These are phyloP conservation scores for Tricholomella constricta DNA, from an alignment of 768 basidiomycete species.

Conservation along the genomic window DNA sequence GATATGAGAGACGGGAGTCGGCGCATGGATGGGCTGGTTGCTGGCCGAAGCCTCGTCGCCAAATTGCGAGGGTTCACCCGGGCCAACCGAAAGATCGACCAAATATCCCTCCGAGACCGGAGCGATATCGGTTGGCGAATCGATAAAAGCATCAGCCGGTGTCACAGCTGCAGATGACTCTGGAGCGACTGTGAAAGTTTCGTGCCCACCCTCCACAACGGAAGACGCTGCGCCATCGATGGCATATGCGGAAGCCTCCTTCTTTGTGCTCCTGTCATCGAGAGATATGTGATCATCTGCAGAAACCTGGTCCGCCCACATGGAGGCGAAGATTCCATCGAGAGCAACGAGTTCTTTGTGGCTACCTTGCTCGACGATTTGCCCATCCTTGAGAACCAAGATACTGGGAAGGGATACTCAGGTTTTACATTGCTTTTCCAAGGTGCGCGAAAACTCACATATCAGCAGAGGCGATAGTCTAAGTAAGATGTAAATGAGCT, in stretches of 20 bases:
- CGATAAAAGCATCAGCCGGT: conserved; percentile 9
- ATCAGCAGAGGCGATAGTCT: conserved; percentile 63
- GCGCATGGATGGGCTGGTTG: conserved; percentile 9
- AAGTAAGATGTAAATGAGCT: conserved; percentile 19
- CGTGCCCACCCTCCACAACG: conserved; percentile 3
- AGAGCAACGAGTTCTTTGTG: conserved; percentile 76
- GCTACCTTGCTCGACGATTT: conserved; percentile 79
- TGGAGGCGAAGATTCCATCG: conserved; percentile 74
- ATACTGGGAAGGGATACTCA: conserved; percentile 52
- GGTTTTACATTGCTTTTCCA: not conserved
- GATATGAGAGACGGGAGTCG: conserved; percentile 12
- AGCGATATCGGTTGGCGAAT: conserved; percentile 8
- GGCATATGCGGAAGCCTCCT: conserved; percentile 47
- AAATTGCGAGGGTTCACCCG: conserved; percentile 17
- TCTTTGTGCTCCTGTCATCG: conserved; percentile 31
- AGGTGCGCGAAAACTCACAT: conserved; percentile 42
- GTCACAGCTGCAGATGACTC: conserved; percentile 8
- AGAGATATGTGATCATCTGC: conserved; percentile 50
- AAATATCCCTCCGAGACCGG: not conserved
- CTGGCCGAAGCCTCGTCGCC: conserved; percentile 17
- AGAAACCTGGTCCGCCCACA: conserved; percentile 88
- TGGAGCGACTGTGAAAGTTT: not conserved
- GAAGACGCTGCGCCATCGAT: conserved; percentile 33
- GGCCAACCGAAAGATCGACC: conserved; percentile 1
- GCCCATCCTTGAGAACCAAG: conserved; percentile 87